Base-by-base conservation (phyloP, 2,329 filamentous ascomycete genomes). In the Microcyclospora tardicrescens region DNA sequence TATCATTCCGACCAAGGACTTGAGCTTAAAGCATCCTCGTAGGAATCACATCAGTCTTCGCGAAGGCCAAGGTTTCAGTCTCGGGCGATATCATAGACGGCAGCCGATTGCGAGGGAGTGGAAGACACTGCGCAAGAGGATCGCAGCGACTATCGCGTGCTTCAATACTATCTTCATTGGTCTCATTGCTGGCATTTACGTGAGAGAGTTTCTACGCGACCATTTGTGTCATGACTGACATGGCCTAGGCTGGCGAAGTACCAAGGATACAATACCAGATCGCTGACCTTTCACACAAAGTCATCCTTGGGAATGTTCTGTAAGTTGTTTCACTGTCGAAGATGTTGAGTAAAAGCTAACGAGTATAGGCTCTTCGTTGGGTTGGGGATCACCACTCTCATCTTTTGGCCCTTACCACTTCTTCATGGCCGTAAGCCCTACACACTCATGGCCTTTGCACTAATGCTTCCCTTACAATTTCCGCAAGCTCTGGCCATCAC, bases 241-340 rank as follows among this genome's bases (percentile, higher is more conserved):
- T 24, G 4, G 8, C 8, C 8, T 8, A 65, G 64, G 78, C 80
- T 39, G 83, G 82, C 2, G 71, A 85, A 48, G 81, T 85, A 1
- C 81, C 82, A n/a, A 74, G 77, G 3, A 83, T 87, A 16, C 81
- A 86, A 54, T 85, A 85, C 56, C 78, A 77, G 50, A 73, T 87
- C 45, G 76, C 75, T 16, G 81, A 86, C 49, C 68, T 77, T 43
- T 62, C 73, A 33, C 80, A 84, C 50, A 68, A 73, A 42, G 70
- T 76, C 2, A 76, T 85, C 19, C 66, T 84, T 28, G 83, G 83
- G 3, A 87, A 87, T 48, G 79, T 82, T 12, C 71, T 76, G 58
- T 66, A 45, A 49, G 62, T 50, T 10, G 12, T n/a, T n/a, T n/a
- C 30, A n/a, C 12, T 5, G 14, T n/a, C 14, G 30, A 32, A n/a